Evolutionary conservation across 2,329 filamentous ascomycete genomes (phyloP).

Genomic region (Colletotrichum euphorbiae): DNA sequence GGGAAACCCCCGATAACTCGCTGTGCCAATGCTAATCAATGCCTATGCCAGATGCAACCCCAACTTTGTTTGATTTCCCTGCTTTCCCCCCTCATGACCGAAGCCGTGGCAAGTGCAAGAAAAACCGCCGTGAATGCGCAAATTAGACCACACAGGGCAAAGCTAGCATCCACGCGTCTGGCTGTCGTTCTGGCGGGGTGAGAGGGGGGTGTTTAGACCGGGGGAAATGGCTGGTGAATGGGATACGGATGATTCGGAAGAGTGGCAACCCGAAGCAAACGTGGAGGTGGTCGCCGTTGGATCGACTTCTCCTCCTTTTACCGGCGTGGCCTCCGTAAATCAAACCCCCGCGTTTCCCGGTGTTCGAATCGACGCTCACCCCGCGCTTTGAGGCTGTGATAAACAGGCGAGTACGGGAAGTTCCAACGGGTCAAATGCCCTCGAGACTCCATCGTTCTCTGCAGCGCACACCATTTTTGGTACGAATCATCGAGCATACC

Average conservation of each 20-base stretch:
- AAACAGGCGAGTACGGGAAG: slow-evolving; percentile 29
- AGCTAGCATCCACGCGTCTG: slow-evolving; percentile 17
- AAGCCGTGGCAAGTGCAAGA: background rate
- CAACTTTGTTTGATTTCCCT: slow-evolving; percentile 18
- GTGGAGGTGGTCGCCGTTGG: slow-evolving; percentile 6
- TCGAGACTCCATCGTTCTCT: background rate
- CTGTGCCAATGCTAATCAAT: slow-evolving; percentile 36
- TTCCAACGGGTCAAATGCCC: slow-evolving; percentile 9
- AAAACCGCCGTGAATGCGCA: slow-evolving; percentile 20
- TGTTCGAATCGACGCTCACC: slow-evolving; percentile 36
- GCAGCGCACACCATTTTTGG: background rate
- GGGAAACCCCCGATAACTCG: slow-evolving; percentile 25
- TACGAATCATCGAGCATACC: background rate
- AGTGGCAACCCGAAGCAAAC: slow-evolving; percentile 5
- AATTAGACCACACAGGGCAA: slow-evolving; percentile 20
- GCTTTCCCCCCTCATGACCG: slow-evolving; percentile 25
- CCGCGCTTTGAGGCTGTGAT: slow-evolving; percentile 27
- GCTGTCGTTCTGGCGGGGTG: slow-evolving; percentile 16
- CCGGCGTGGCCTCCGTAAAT: slow-evolving; percentile 16
- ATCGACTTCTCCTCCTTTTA: slow-evolving; percentile 1
- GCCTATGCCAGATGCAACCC: slow-evolving; percentile 33
- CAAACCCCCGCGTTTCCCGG: slow-evolving; percentile 30
- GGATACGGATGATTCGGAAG: slow-evolving; percentile 25
- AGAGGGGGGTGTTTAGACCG: background rate
- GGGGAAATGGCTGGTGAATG: background rate